Conservation (phyloP, 2,329 filamentous ascomycete genomes). For the Leptographium procerum region DNA sequence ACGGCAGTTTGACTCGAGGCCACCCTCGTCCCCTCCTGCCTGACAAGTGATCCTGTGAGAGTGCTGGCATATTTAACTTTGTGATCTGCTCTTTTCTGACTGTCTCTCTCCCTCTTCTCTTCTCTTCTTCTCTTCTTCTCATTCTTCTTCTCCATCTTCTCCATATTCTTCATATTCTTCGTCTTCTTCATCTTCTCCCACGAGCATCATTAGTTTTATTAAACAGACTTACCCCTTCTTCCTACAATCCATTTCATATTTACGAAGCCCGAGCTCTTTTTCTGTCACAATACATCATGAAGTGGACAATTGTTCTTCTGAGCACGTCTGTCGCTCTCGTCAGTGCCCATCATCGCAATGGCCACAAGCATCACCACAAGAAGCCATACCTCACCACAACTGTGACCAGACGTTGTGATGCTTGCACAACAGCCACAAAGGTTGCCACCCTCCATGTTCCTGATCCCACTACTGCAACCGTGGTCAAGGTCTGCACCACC, state of each 20-base stretch:
- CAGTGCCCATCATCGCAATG: slow-evolving; percentile 3
- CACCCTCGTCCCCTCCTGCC: not conserved
- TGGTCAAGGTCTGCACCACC: not conserved
- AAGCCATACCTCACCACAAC: not conserved
- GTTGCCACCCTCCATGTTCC: not conserved
- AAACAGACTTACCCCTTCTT: slow-evolving; percentile 6
- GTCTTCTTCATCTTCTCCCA: not conserved
- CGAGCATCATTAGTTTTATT: slow-evolving; percentile 3
- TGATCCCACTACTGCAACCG: not conserved
- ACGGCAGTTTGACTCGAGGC: not conserved
- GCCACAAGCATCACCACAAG: slow-evolving; percentile 1
- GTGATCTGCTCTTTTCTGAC: not conserved
- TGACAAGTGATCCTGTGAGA: not conserved
- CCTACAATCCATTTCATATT: not conserved
- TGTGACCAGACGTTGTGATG: slow-evolving; percentile 1
- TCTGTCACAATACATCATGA: slow-evolving; percentile 9
- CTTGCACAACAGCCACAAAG: not conserved
- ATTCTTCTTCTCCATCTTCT: not conserved
- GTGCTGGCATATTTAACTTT: not conserved
- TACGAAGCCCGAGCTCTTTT: not conserved
- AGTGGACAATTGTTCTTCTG: slow-evolving; percentile 8
- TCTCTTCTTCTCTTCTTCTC: not conserved
- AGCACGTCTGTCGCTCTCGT: slow-evolving; percentile 7
- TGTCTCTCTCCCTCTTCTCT: not conserved
- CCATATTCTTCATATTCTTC: not conserved